These are phyloP conservation scores for Auricularia cornea DNA, from an alignment of 768 basidiomycete genomes.

Conservation along the genomic window DNA sequence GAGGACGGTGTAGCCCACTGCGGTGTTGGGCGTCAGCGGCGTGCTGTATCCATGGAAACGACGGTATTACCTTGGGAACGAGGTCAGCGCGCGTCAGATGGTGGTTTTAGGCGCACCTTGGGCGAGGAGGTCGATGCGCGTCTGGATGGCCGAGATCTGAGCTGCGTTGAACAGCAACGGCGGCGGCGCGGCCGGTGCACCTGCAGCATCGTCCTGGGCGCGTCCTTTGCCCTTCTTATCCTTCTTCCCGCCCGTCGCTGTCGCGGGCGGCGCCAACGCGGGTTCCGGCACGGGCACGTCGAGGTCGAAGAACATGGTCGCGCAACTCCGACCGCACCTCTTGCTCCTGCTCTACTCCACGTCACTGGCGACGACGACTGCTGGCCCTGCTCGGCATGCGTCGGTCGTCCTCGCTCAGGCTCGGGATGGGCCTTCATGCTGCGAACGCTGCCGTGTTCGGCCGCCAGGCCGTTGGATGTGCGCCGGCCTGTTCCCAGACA, in stretches of 20 bases:
- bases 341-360: too few species aligned
- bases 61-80: conserved; percentile 22
- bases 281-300: conserved; percentile 46
- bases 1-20: conserved; percentile 83
- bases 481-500: too few species aligned
- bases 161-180: conserved; percentile 37
- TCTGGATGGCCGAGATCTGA: conserved; percentile 52
- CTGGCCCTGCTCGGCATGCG: too few species aligned
- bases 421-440: too few species aligned
- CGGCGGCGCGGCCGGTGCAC: not conserved
- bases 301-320: conserved; percentile 56
- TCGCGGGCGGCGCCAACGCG: conserved; percentile 15
- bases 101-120: too few species aligned
- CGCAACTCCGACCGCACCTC: too few species aligned
- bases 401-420: too few species aligned
- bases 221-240: conserved; percentile 15
- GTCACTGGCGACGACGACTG: too few species aligned
- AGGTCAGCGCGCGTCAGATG: too few species aligned
- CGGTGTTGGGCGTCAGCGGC: conserved; percentile 1
- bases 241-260: not conserved
- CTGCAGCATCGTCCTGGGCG: conserved; percentile 19
- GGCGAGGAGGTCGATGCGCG: conserved; percentile 57
- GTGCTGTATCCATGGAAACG: not conserved
- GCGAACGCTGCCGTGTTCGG: too few species aligned
- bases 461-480: too few species aligned